Evolutionary conservation across 2,329 filamentous ascomycete species (phyloP).

Genomic region (Onygena corvina): DNA sequence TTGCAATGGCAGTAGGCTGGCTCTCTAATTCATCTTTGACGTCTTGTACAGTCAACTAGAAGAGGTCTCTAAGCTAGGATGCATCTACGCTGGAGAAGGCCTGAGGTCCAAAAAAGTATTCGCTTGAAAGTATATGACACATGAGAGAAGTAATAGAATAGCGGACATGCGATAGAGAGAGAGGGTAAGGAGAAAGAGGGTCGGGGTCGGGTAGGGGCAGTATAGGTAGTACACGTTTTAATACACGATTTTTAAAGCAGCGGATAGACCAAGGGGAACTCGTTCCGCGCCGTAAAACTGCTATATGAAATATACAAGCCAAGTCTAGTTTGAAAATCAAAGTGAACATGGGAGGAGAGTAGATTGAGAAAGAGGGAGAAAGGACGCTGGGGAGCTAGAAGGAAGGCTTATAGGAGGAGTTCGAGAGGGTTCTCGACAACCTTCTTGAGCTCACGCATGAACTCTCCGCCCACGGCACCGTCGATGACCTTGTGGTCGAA

Average conservation of each 20-base stretch:
- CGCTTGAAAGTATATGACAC: slow-evolving; percentile 8
- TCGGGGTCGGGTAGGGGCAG: background rate
- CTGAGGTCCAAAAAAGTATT: background rate
- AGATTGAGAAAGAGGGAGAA: background rate
- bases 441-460: slow-evolving; percentile 95
- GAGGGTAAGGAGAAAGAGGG: background rate
- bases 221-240: slow-evolving; percentile 8
- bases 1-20: too few species aligned
- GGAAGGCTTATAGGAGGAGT: slow-evolving; percentile 60
- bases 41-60: too few species aligned
- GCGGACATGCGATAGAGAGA: background rate
- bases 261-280: background rate
- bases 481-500: slow-evolving; percentile 99
- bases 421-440: slow-evolving; percentile 94
- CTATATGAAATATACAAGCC: slow-evolving; percentile 9
- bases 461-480: slow-evolving; percentile 90
- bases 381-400: background rate
- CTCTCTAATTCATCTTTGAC: too few species aligned
- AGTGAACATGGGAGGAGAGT: background rate
- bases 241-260: slow-evolving; percentile 8
- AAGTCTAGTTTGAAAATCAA: slow-evolving; percentile 11
- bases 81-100: background rate
- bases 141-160: background rate
- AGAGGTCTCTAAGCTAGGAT: background rate
- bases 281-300: background rate